Percentiles rank a stretch among this genome's conserved stretches.
phyloP scores from a whole-genome alignment of 768 basidiomycete genomes.

The Gloeostereum incarnatum region DNA sequence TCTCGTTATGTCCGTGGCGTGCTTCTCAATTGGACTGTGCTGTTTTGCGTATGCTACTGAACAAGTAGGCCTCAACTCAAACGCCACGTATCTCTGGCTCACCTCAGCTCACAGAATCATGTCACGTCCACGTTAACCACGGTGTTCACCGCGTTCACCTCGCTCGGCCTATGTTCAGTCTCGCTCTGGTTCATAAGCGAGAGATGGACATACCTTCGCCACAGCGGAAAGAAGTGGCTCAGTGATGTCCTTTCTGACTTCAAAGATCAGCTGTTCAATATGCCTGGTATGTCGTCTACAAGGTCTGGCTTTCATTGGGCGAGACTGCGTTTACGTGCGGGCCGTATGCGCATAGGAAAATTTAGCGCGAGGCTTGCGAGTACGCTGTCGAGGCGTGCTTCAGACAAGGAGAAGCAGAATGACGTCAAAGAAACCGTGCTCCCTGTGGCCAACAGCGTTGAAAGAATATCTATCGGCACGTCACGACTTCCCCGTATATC shows the following conservation, averaged over 20 bases:
- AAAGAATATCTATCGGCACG: not conserved
- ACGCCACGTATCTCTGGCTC: not conserved
- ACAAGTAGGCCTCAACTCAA: constrained; percentile 34
- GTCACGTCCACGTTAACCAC: constrained; percentile 67
- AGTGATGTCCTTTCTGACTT: constrained; percentile 46
- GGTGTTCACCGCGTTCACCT: constrained; percentile 66
- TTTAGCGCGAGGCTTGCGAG: too few relatives aligned
- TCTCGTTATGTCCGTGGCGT: constrained; percentile 75
- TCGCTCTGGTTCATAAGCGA: constrained; percentile 71
- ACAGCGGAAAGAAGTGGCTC: constrained; percentile 64
- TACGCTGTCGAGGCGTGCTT: constrained; percentile 13
- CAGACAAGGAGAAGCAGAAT: constrained; percentile 15
- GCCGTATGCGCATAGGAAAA: too few relatives aligned
- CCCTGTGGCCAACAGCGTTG: constrained; percentile 11
- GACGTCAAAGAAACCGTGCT: constrained; percentile 20
- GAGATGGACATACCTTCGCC: constrained; percentile 51
- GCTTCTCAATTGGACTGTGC: constrained; percentile 72
- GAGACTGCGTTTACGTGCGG: too few relatives aligned
- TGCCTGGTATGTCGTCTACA: constrained; percentile 16
- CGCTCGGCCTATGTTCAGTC: constrained; percentile 61
- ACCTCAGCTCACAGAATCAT: constrained; percentile 26
- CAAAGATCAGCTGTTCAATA: constrained; percentile 22
- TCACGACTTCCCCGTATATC: too few relatives aligned
- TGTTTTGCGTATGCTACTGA: constrained; percentile 68
- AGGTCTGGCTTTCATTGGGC: constrained; percentile 9